phyloP scores from a whole-genome alignment of 2,329 filamentous ascomycete species.

The Epichloe sylvatica region DNA sequence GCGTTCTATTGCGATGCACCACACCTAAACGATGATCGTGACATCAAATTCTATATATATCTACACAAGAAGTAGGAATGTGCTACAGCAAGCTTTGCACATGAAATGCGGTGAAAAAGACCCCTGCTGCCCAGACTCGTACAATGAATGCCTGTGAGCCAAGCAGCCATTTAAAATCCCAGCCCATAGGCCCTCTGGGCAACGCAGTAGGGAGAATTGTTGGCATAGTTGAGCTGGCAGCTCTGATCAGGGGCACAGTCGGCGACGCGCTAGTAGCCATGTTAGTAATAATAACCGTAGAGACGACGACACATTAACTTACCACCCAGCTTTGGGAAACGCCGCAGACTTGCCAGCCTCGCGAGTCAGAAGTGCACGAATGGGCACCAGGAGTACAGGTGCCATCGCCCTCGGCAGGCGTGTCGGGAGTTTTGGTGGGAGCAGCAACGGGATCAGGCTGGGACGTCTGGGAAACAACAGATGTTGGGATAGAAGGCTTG shows the following conservation, averaged over 20 bases:
- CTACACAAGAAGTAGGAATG: background rate
- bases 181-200: background rate
- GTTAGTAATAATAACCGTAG: background rate
- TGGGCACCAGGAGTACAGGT: background rate
- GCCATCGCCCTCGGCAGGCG: background rate
- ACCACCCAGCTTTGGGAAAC: background rate
- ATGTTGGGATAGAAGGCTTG: background rate
- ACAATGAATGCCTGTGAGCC: background rate
- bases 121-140: background rate
- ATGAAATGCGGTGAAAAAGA: background rate
- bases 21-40: background rate
- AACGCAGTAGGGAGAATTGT: background rate
- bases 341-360: conserved; percentile 2
- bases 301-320: background rate
- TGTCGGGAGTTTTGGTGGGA: background rate
- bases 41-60: background rate
- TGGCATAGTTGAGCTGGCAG: background rate
- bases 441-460: background rate
- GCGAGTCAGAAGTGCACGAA: background rate
- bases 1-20: background rate
- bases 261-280: background rate
- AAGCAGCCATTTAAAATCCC: too few relatives aligned
- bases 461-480: background rate
- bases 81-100: background rate
- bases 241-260: background rate